Base-by-base conservation (phyloP, 768 basidiomycete species). In the Panellus pusillus region DNA sequence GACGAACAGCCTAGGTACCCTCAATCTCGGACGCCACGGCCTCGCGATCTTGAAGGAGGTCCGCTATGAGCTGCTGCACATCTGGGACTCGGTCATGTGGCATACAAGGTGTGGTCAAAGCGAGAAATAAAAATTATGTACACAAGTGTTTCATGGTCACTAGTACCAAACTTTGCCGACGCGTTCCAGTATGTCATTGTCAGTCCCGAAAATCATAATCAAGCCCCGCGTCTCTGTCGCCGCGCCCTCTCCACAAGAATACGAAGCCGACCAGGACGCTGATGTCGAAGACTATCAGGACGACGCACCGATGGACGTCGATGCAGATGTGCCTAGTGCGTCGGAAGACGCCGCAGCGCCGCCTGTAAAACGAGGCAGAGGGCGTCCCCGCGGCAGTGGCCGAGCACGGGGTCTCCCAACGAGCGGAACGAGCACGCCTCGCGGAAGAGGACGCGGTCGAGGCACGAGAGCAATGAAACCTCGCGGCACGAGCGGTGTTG, bases 201-300 rank as follows among this genome's bases (percentile, higher is more conserved):
- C 66, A 36, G 66, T 74, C 35, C 70, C 76, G 32, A 81, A 79
- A 71, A 81, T 81, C 54, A 71, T 81, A 47, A 79, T 81, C 48
- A 79, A 76, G 61, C 72, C 78, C 18, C 71, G 77, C 40, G 50
- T 61, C 31, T 52, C 65, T 11, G 59, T 20, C 15, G 71, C 45
- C 13, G 29, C 38, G 57, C 57, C 55, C 31, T 60, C 70, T 6
- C 63, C 54, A 36, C 69, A 68, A 46, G 68, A 65, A 39, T 68
- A 70, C 4, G 66, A 71, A 29, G 70, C 72, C 12, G 63, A 69
- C 14, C 62, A 28, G 18, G 75, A 75, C 37, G 67, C 71, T 1
- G 76, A 77, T 54, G 66, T 62, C 12, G 63, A 63, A 14, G 63
- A 57, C 7, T 67, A 68, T 20, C 71, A 72, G 7, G 65, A 61